Conservation (phyloP, 306 rosid species). For the Quercus bicolor region DNA sequence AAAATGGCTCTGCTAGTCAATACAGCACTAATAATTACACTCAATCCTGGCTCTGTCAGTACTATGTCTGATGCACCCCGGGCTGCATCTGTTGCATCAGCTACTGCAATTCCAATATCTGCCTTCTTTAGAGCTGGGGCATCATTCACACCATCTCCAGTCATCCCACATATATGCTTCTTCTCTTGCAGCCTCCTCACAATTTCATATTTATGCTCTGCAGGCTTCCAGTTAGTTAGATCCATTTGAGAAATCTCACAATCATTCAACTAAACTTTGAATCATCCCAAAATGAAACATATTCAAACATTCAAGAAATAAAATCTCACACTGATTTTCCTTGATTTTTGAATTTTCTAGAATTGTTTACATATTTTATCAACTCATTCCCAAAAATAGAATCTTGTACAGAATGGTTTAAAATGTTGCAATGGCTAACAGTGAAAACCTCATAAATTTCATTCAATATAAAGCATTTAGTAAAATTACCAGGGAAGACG, state of each 20-base stretch:
- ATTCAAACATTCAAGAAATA: background rate
- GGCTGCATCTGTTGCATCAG: conserved; percentile 93
- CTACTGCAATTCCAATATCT: conserved; percentile 94
- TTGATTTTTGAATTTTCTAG: background rate
- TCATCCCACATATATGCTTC: conserved; percentile 89
- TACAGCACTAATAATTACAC: conserved; percentile 84
- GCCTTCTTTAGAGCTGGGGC: conserved; percentile 88
- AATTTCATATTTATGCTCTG: conserved; percentile 91
- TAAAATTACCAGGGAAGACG: conserved; percentile 72
- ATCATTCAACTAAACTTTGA: background rate
- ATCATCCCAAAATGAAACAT: background rate
- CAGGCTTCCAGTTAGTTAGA: conserved; percentile 13
- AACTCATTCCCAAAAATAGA: background rate
- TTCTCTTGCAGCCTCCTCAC: conserved; percentile 76
- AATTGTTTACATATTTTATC: background rate
- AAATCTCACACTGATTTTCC: background rate
- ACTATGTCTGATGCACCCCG: conserved; percentile 88
- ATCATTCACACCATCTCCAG: conserved; percentile 96
- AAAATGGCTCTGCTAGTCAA: conserved; percentile 88
- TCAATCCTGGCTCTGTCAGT: conserved; percentile 86
- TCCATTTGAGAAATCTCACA: background rate
- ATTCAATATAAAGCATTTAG: background rate
- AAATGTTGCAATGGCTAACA: background rate
- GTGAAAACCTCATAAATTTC: background rate
- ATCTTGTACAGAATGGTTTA: background rate